Evolutionary conservation across 768 basidiomycete genomes (phyloP), one percentile per base, ranked within the genome.

Genomic region (Russula ochroleuca): DNA sequence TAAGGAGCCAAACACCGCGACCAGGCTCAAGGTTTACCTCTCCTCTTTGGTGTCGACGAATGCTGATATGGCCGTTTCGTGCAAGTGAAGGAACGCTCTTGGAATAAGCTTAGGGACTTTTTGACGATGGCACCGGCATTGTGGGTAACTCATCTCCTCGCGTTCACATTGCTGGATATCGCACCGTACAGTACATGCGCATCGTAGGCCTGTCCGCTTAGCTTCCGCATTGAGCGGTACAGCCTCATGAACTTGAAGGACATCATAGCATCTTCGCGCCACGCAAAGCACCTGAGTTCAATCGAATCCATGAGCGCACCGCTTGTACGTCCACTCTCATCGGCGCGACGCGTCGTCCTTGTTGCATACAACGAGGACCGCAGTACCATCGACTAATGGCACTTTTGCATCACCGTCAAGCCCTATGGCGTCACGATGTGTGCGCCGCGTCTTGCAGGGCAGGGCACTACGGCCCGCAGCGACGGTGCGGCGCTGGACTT

Each of bases 1-100:
- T 64, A 92, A 98, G 91, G 97, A 99, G 73, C 97, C 97, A 64
- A 93, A 98, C 71, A 99, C 97, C 15, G 97, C 96, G 21, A 88
- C 87, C 66, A 83, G 97, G 56, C 81, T 99, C 19, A 86, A 79
- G 76, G 95, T 96, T 66, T 67, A 78, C 78, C 40, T 31, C 56
- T 54, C 37, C 31, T 45, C 6, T 10, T 41, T 50, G 35, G 43
- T 25, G 57, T 62, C 25, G 11, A 52, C 55, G 64, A 23, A 63
- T 59, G 65, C 62, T 69, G 58, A 49, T 69, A 50, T 58, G 17
- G 19, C 21, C 21, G 5, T 51, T 58, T 52, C 57, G 57, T 53
- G 50, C 70, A 68, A 68, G 61, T 71, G 48, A 71, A 98, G 95
- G 97, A 99, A 82, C 83, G 95, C 23, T 84, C 84, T 62, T 80